These are phyloP conservation scores for Hexamita inflata DNA, from an alignment of 208 protist genomes.

Conservation along the genomic window DNA sequence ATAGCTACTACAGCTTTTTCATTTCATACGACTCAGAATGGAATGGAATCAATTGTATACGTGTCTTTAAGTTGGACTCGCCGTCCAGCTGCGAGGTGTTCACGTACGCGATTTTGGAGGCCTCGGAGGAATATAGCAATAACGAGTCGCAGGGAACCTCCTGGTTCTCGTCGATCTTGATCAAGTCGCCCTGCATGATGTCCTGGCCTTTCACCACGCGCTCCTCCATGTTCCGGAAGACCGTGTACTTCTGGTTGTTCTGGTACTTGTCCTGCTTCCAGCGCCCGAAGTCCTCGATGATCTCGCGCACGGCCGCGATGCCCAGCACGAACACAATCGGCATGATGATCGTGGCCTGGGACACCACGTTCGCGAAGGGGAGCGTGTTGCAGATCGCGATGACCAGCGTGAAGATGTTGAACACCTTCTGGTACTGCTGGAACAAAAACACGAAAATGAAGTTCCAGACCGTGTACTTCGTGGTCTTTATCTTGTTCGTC, in stretches of 20 bases:
- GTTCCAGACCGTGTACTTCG: conserved; percentile 4
- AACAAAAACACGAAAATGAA: conserved; percentile 18
- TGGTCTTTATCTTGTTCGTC: not conserved
- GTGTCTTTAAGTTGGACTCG: conserved; percentile 92
- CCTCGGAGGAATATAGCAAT: not conserved
- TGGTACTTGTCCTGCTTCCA: not conserved
- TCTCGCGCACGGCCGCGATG: conserved; percentile 7
- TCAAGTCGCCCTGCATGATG: conserved; percentile 75
- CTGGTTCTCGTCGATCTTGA: conserved; percentile 68
- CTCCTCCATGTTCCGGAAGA: not conserved
- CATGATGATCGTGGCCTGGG: not conserved
- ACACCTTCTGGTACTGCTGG: conserved; percentile 6
- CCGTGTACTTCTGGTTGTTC: not conserved
- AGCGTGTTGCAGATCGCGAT: not conserved
- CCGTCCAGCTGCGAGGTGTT: conserved; percentile 93
- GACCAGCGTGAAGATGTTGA: conserved; percentile 10
- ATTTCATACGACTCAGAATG: too few relatives aligned
- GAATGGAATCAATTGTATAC: conserved; percentile 28
- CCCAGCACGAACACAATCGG: conserved; percentile 2
- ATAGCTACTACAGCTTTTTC: too few relatives aligned
- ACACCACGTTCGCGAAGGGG: not conserved
- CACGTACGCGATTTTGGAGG: conserved; percentile 16
- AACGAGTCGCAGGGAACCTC: conserved; percentile 50
- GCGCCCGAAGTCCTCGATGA: conserved; percentile 6
- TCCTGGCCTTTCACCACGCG: conserved; percentile 43